Evolutionary conservation across 2,329 filamentous ascomycete genomes (phyloP).

Genomic region (Aspergillus hiratsukae): DNA sequence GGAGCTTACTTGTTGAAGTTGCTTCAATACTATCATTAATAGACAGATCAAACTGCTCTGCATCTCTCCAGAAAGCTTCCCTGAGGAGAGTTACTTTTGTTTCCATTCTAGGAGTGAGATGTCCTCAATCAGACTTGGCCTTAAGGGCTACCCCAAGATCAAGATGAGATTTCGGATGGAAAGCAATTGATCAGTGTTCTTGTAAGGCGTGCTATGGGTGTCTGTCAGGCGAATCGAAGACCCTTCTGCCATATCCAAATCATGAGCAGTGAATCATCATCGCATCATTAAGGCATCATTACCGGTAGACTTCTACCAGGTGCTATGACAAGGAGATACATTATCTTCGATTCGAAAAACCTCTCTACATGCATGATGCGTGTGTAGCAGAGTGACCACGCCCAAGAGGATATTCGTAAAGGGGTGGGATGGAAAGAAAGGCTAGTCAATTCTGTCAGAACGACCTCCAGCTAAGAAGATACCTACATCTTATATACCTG

Average conservation of each 20-base stretch:
- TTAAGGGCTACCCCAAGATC: neutral
- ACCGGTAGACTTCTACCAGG: no score
- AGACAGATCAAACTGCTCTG: slow-evolving; percentile 14
- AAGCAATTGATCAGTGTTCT: neutral
- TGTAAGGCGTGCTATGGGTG: neutral
- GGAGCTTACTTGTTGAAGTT: slow-evolving; percentile 11
- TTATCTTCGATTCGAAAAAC: no score
- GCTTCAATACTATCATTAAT: slow-evolving; percentile 17
- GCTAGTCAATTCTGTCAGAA: neutral
- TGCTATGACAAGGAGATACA: no score
- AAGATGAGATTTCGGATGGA: neutral
- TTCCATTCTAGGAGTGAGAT: slow-evolving; percentile 7
- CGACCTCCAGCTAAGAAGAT: neutral
- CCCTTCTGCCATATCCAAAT: no score
- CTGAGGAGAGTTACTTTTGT: slow-evolving; percentile 21
- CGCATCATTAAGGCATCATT: no score
- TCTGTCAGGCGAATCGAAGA: no score
- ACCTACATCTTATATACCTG: neutral
- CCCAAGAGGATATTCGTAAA: slow-evolving; percentile 13
- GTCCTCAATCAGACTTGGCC: neutral
- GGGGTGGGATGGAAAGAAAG: neutral
- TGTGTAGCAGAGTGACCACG: slow-evolving; percentile 15
- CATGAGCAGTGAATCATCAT: no score
- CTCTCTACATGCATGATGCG: no score
- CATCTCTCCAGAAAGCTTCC: slow-evolving; percentile 26